These are phyloP conservation scores for Chlamydomonas applanata DNA, from an alignment of 139 green algal species.

Conservation along the genomic window DNA sequence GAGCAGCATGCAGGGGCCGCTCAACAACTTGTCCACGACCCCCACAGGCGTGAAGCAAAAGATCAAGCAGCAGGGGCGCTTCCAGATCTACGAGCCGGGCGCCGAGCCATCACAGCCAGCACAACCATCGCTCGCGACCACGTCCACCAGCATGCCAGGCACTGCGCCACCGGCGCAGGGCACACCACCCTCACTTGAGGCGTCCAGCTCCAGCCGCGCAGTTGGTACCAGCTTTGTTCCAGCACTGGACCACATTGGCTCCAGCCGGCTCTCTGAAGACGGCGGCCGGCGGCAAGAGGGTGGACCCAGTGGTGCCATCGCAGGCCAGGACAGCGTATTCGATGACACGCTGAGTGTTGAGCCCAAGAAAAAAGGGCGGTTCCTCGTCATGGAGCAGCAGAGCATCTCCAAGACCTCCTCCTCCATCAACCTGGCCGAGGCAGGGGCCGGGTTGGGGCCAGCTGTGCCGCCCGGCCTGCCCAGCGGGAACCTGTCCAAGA, in stretches of 20 bases:
- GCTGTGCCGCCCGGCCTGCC: too few species aligned
- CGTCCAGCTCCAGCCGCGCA: too few species aligned
- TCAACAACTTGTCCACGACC: constrained; percentile 15
- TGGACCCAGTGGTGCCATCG: not conserved
- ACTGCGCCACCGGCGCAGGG: not conserved
- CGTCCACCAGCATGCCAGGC: not conserved
- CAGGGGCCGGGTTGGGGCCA: not conserved
- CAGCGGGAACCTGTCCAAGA: too few species aligned
- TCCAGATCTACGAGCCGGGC: constrained; percentile 68
- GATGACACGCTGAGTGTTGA: constrained; percentile 11
- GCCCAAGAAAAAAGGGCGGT: constrained; percentile 70
- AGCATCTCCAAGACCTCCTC: constrained; percentile 31
- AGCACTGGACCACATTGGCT: too few species aligned
- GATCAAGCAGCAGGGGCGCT: constrained; percentile 54
- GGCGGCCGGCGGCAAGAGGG: not conserved
- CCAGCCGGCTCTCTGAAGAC: not conserved
- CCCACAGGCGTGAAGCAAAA: constrained; percentile 28
- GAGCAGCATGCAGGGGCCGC: constrained; percentile 29
- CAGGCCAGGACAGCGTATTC: constrained; percentile 7
- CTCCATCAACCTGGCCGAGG: constrained; percentile 22
- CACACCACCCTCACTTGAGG: too few species aligned
- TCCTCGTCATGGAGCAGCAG: constrained; percentile 77
- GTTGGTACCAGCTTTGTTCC: too few species aligned
- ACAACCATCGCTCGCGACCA: not conserved
- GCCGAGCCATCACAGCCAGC: constrained; percentile 19